Conservation (phyloP, 129 eudicot genomes). For the Artemisia annua region DNA sequence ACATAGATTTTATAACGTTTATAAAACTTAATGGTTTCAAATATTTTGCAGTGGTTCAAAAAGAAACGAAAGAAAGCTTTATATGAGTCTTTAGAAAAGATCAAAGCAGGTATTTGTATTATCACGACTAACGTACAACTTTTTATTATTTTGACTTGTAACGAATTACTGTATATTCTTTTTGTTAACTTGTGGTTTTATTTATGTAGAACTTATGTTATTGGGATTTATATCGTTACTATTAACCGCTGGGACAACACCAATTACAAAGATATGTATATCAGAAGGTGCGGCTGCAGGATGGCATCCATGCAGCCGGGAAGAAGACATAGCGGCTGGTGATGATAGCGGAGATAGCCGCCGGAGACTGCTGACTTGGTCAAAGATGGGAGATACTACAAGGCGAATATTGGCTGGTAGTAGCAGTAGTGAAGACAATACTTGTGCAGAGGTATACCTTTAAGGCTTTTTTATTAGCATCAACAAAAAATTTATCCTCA, state of each 20-base stretch:
- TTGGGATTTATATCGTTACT: constrained; percentile 72
- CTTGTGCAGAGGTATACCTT: constrained; percentile 46
- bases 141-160: background rate
- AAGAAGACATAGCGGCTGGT: constrained; percentile 20
- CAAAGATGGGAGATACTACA: constrained; percentile 22
- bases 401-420: constrained; percentile 45
- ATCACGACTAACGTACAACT: background rate
- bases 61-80: constrained; percentile 62
- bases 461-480: background rate
- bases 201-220: constrained; percentile 67
- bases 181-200: background rate
- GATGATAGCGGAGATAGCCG: constrained; percentile 36
- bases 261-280: constrained; percentile 56
- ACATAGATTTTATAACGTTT: background rate
- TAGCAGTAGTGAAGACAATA: constrained; percentile 31
- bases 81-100: constrained; percentile 69
- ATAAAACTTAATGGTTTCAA: background rate
- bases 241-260: constrained; percentile 52
- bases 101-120: constrained; percentile 55
- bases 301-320: constrained; percentile 60
- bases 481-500: too few relatives aligned
- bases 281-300: constrained; percentile 44
- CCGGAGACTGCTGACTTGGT: constrained; percentile 49
- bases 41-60: constrained; percentile 60
- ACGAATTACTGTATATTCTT: too few relatives aligned